Conservation (phyloP, 139 green algal species). For the Gonium pectorale region DNA sequence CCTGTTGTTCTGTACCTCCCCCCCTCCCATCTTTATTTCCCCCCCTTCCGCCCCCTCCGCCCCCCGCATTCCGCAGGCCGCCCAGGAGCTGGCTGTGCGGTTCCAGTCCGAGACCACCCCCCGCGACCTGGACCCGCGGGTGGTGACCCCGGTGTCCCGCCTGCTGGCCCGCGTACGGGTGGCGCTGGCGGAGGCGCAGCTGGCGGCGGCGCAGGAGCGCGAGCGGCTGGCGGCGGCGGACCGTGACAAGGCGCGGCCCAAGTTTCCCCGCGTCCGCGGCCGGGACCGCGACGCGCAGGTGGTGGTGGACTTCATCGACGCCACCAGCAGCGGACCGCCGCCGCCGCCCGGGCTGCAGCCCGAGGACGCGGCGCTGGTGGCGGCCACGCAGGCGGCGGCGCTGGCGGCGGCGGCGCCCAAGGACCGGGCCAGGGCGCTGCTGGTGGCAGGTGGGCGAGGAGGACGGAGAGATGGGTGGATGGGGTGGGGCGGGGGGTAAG, state of each 20-base stretch:
- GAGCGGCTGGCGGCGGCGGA: constrained; percentile 52
- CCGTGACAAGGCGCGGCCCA: constrained; percentile 47
- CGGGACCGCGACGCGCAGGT: constrained; percentile 10
- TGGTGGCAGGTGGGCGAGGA: constrained; percentile 47
- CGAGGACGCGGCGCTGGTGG: constrained; percentile 48
- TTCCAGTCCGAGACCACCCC: constrained; percentile 40
- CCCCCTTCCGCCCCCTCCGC: too few species aligned
- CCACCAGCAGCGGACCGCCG: constrained; percentile 4
- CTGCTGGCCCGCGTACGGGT: constrained; percentile 52
- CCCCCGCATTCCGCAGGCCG: constrained; percentile 5
- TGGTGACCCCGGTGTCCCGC: constrained; percentile 33
- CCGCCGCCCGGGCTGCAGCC: constrained; percentile 30
- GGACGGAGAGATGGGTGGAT: too few species aligned
- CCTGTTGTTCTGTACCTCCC: not conserved
- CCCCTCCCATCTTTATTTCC: too few species aligned
- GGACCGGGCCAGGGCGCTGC: constrained; percentile 23
- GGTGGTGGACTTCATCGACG: constrained; percentile 58
- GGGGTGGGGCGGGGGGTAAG: too few species aligned
- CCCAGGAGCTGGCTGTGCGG: constrained; percentile 56
- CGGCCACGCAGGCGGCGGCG: constrained; percentile 39
- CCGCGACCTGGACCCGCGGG: constrained; percentile 49
- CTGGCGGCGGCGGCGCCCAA: constrained; percentile 9
- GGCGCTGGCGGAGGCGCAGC: constrained; percentile 49
- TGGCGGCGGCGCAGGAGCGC: constrained; percentile 42
- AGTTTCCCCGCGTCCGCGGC: constrained; percentile 33